These are phyloP conservation scores for Letharia lupina DNA, from an alignment of 495 filamentous ascomycete species.

Conservation along the genomic window DNA sequence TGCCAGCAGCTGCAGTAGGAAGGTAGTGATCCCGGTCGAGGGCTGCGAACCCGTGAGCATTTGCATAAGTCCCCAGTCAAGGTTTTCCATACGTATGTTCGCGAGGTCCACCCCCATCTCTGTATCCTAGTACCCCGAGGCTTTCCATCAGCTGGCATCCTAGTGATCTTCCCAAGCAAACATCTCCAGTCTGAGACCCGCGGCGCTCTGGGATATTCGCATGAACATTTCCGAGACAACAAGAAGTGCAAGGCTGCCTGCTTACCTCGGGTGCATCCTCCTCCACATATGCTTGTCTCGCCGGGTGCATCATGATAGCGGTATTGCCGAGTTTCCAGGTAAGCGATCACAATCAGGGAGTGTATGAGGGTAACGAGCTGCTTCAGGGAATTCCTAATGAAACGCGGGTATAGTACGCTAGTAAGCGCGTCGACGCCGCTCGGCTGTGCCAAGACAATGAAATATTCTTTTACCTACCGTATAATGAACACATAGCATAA, in stretches of 20 bases:
- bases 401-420: background rate
- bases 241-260: slow-evolving; percentile 17
- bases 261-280: slow-evolving; percentile 66
- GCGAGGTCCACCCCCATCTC: slow-evolving; percentile 70
- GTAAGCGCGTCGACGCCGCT: background rate
- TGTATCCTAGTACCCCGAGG: slow-evolving; percentile 36
- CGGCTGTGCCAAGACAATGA: no score
- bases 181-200: slow-evolving; percentile 6
- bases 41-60: slow-evolving; percentile 38
- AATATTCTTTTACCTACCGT: no score
- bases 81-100: slow-evolving; percentile 59
- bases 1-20: slow-evolving; percentile 60
- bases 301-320: slow-evolving; percentile 72
- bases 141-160: slow-evolving; percentile 27
- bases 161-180: slow-evolving; percentile 10
- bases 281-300: slow-evolving; percentile 93
- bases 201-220: slow-evolving; percentile 16
- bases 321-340: background rate
- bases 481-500: no score
- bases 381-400: no score
- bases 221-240: slow-evolving; percentile 27
- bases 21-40: slow-evolving; percentile 81
- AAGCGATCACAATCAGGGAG: background rate
- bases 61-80: background rate
- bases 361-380: background rate